phyloP scores from a whole-genome alignment of 805 yeast species.

The Zygoascus bituminiphila region DNA sequence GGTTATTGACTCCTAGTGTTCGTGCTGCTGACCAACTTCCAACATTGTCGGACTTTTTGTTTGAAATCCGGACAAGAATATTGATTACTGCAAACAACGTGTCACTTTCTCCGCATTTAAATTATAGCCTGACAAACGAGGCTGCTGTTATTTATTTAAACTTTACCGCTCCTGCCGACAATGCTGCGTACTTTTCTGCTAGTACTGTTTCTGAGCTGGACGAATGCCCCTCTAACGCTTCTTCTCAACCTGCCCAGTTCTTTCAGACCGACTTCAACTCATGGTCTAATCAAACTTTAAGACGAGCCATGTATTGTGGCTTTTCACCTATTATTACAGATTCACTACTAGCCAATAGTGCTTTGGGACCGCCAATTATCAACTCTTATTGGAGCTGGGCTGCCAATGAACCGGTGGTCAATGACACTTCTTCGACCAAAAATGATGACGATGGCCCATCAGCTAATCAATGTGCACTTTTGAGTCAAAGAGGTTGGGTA shows the following conservation, averaged over 20 bases:
- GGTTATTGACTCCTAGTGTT: not conserved
- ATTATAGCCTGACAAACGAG: constrained; percentile 3
- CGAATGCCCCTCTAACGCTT: not conserved
- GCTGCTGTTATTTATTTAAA: not conserved
- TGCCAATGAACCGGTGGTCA: constrained; percentile 40
- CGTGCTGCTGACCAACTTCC: constrained; percentile 1
- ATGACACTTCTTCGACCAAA: constrained; percentile 11
- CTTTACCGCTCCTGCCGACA: not conserved
- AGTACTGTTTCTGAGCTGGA: no score
- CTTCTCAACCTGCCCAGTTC: constrained; percentile 10
- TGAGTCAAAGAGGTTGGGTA: constrained; percentile 45
- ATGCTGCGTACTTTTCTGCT: not conserved
- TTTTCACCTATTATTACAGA: constrained; percentile 54
- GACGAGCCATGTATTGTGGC: constrained; percentile 45
- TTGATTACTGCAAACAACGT: constrained; percentile 1
- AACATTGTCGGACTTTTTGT: constrained; percentile 4
- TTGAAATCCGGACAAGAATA: constrained; percentile 2
- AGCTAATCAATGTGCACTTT: constrained; percentile 41
- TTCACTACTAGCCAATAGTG: constrained; percentile 15
- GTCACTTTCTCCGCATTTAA: not conserved
- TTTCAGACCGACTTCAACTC: constrained; percentile 16
- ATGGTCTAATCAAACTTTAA: constrained; percentile 35
- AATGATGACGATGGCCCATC: constrained; percentile 13
- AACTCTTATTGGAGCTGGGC: constrained; percentile 67
- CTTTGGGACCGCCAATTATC: constrained; percentile 18